Conservation (phyloP, 208 protist species). For the Crithidia bombi region DNA sequence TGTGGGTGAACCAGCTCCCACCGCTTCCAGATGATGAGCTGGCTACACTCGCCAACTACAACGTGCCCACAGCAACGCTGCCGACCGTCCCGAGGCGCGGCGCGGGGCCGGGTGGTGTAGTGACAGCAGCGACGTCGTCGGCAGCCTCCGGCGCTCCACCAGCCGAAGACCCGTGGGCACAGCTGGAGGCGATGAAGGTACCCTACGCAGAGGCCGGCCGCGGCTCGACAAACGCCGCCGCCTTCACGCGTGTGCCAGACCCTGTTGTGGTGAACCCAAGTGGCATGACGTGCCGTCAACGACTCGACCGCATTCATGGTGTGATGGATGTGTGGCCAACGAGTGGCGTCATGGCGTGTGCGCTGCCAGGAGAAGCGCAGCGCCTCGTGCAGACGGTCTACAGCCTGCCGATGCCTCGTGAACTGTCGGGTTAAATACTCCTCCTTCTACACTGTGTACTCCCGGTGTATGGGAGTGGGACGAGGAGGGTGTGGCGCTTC, state of each 20-base stretch:
- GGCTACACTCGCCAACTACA: constrained; percentile 49
- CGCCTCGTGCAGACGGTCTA: constrained; percentile 52
- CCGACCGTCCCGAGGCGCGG: constrained; percentile 12
- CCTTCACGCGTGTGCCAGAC: constrained; percentile 36
- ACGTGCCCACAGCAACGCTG: constrained; percentile 44
- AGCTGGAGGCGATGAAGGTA: constrained; percentile 58
- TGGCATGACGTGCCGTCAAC: constrained; percentile 50
- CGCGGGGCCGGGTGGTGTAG: not conserved
- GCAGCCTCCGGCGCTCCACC: not conserved
- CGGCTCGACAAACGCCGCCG: constrained; percentile 16
- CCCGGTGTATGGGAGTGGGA: not conserved
- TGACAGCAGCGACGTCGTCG: not conserved
- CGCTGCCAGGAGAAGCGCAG: constrained; percentile 44
- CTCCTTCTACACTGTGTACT: no score
- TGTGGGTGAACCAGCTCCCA: constrained; percentile 44
- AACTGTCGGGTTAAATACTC: constrained; percentile 42
- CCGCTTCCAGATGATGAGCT: constrained; percentile 64
- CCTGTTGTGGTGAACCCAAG: constrained; percentile 60
- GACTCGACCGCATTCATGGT: constrained; percentile 47
- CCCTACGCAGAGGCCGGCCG: constrained; percentile 34
- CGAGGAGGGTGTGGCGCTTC: not conserved
- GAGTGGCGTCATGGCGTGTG: constrained; percentile 44
- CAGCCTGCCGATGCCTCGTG: constrained; percentile 61
- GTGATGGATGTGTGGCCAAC: constrained; percentile 66
- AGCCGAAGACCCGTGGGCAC: constrained; percentile 43